A percentile compares a stretch with the other conserved stretches of the same genome.
Conservation (phyloP, 352 stramenopile genomes). For the Globisporangium alternatum region DNA sequence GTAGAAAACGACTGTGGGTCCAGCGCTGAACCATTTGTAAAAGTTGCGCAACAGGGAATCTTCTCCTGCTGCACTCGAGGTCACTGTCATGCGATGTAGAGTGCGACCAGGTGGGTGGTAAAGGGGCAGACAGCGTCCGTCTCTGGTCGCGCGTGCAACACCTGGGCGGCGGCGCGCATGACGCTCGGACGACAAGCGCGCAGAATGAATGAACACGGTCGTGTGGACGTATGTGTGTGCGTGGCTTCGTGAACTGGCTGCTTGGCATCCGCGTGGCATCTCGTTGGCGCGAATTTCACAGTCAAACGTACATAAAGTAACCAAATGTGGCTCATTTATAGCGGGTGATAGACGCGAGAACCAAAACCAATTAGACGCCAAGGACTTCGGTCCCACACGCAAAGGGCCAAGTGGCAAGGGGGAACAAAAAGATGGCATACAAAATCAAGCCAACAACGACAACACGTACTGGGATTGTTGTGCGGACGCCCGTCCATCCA, state of each 20-base stretch:
- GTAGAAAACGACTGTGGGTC: not conserved
- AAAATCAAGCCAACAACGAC: not conserved
- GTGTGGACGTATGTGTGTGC: not conserved
- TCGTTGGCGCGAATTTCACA: not conserved
- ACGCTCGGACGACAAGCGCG: not conserved
- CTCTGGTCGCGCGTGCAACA: slow-evolving; percentile 3
- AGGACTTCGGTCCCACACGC: not conserved
- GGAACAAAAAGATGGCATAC: not conserved
- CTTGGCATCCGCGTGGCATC: not conserved
- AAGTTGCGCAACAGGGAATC: not conserved
- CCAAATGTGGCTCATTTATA: not conserved
- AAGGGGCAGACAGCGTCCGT: slow-evolving; percentile 1
- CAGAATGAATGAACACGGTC: slow-evolving; percentile 3
- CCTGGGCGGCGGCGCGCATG: not conserved
- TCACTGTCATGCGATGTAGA: not conserved
- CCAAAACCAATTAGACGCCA: not conserved
- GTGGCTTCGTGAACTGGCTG: slow-evolving; percentile 5
- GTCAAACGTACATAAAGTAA: not conserved
- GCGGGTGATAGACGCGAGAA: not conserved
- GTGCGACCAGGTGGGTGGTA: slow-evolving; percentile 5
- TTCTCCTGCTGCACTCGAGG: not conserved
- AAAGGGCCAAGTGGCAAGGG: slow-evolving; percentile 1
- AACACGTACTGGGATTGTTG: not conserved
- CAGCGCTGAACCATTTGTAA: not conserved
- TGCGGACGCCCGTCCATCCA: not conserved